These are phyloP conservation scores for Capsicum rhomboideum DNA, from an alignment of 257 asterid species.

Conservation along the genomic window DNA sequence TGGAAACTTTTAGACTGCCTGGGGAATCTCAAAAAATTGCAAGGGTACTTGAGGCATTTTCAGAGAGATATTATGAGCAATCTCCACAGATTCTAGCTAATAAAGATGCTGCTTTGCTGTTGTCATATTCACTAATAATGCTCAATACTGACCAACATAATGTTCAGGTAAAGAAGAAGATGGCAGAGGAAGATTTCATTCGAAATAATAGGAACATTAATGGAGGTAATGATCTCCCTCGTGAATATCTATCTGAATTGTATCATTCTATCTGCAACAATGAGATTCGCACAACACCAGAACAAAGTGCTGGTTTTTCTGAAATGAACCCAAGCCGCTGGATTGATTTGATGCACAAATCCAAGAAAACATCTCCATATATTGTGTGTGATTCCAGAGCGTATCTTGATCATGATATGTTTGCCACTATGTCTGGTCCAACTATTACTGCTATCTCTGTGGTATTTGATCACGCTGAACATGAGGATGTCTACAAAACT, in stretches of 20 bases:
- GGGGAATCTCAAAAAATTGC: constrained; percentile 99
- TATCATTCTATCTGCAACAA: constrained; percentile 85
- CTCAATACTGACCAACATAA: constrained; percentile 93
- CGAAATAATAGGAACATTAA: constrained; percentile 82
- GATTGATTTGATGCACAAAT: constrained; percentile 89
- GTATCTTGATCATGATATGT: constrained; percentile 92
- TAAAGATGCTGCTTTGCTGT: constrained; percentile 83
- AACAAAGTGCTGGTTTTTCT: constrained; percentile 83
- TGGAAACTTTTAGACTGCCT: constrained; percentile 90
- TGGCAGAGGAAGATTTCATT: constrained; percentile 95
- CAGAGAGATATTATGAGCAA: constrained; percentile 92
- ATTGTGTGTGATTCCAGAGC: constrained; percentile 75
- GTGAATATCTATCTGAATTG: constrained; percentile 76
- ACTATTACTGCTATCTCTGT: constrained; percentile 96
- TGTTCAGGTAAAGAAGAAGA: constrained; percentile 89
- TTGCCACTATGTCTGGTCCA: constrained; percentile 96
- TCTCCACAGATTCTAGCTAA: constrained; percentile 82
- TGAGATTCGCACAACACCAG: constrained; percentile 93
- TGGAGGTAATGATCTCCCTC: constrained; percentile 90
- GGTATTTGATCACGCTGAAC: constrained; percentile 90
- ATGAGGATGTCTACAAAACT: constrained; percentile 85
- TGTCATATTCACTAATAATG: constrained; percentile 88
- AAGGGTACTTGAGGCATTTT: constrained; percentile 94
- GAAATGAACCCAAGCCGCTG: constrained; percentile 95
- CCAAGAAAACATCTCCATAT: constrained; percentile 66